A percentile compares a stretch with the other conserved stretches of the same genome.
Evolutionary conservation across 805 yeast genomes (phyloP).

Genomic region (Pichia gijzeniarum): DNA sequence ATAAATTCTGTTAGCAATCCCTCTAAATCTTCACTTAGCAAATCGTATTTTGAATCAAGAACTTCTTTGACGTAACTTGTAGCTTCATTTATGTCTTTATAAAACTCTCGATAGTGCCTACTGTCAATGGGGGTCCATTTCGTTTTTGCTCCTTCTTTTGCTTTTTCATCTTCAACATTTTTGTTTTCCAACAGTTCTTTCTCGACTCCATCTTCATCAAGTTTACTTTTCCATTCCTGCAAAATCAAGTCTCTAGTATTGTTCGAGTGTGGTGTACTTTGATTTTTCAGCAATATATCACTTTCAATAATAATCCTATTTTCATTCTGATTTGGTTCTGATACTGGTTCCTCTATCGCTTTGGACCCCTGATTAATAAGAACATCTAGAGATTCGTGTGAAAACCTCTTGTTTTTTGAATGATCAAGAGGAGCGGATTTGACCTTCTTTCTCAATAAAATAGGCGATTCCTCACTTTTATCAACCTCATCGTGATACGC

Average conservation of each 20-base stretch:
- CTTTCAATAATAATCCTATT: neutral
- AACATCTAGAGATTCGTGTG: neutral
- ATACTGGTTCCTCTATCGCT: neutral
- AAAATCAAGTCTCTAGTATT: neutral
- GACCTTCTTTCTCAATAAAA: slow-evolving; percentile 4
- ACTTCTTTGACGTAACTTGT: slow-evolving; percentile 23
- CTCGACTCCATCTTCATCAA: neutral
- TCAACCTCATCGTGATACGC: neutral
- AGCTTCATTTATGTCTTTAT: slow-evolving; percentile 30
- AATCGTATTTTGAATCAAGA: slow-evolving; percentile 30
- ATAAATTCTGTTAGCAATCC: slow-evolving; percentile 61
- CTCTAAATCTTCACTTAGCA: slow-evolving; percentile 53
- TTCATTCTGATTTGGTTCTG: neutral
- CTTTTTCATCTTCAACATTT: neutral
- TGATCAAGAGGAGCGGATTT: neutral
- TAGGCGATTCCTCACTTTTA: slow-evolving; percentile 2
- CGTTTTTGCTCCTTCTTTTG: neutral
- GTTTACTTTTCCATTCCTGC: neutral
- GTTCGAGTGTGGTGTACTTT: slow-evolving; percentile 15
- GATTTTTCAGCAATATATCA: slow-evolving; percentile 11
- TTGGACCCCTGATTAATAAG: neutral
- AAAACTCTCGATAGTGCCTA: slow-evolving; percentile 20
- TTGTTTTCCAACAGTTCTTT: neutral
- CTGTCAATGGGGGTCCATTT: slow-evolving; percentile 29
- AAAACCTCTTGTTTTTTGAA: neutral